Evolutionary conservation across 805 yeast genomes (phyloP).

Genomic region (Isabelozyma rhagii): DNA sequence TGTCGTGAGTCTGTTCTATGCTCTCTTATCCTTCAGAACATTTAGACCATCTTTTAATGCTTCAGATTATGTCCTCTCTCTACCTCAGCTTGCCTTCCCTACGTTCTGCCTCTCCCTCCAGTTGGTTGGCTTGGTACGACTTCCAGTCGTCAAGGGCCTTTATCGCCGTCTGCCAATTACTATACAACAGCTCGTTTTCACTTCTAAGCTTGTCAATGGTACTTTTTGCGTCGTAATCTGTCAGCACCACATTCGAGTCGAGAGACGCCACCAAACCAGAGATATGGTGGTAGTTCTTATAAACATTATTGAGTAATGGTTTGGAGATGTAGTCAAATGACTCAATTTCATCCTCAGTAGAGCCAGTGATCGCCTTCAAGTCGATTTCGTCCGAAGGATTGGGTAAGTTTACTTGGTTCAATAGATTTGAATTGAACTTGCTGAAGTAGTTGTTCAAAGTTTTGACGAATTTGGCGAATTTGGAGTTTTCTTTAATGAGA

Average conservation of each 20-base stretch:
- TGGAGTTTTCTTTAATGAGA: conserved; percentile 33
- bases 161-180: conserved; percentile 40
- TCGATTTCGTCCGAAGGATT: conserved; percentile 34
- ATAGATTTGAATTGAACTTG: conserved; percentile 23
- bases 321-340: conserved; percentile 31
- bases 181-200: conserved; percentile 30
- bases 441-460: conserved; percentile 24
- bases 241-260: conserved; percentile 4
- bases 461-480: conserved; percentile 29
- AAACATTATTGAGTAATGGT: conserved; percentile 33
- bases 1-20: too few species aligned
- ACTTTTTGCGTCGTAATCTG: conserved; percentile 7
- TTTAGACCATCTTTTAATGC: too few species aligned
- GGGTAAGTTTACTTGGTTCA: conserved; percentile 16
- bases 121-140: conserved; percentile 7
- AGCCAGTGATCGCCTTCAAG: conserved; percentile 12
- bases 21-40: neutral
- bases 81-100: too few species aligned
- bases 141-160: conserved; percentile 40
- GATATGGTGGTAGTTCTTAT: conserved; percentile 32
- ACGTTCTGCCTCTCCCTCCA: too few species aligned
- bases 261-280: conserved; percentile 10
- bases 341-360: conserved; percentile 26
- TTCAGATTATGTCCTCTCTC: neutral
- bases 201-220: conserved; percentile 19